Evolutionary conservation across 2,329 filamentous ascomycete species (phyloP).

Genomic region (Sarocladiaceae sp.): DNA sequence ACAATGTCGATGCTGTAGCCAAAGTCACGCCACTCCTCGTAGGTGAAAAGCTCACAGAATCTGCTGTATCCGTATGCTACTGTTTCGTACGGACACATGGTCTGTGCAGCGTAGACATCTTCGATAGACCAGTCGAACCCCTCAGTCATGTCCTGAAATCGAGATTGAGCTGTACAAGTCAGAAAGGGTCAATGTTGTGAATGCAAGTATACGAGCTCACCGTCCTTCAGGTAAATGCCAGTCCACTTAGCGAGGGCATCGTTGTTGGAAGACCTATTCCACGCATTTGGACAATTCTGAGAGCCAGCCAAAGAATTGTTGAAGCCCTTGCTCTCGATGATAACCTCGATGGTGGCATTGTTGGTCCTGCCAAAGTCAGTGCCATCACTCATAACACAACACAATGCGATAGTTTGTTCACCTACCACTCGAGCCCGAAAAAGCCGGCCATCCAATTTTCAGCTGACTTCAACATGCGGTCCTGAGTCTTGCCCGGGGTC

Average conservation of each 20-base stretch:
- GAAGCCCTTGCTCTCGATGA: slow-evolving; percentile 59
- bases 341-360: slow-evolving; percentile 68
- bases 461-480: slow-evolving; percentile 72
- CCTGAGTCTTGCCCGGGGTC: slow-evolving; percentile 51
- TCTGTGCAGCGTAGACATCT: slow-evolving; percentile 65
- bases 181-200: neutral
- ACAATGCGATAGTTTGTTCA: neutral
- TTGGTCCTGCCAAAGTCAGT: slow-evolving; percentile 42
- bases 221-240: slow-evolving; percentile 59
- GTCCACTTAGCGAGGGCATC: slow-evolving; percentile 58
- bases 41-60: slow-evolving; percentile 73
- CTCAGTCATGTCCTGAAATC: slow-evolving; percentile 52
- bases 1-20: slow-evolving; percentile 66
- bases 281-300: slow-evolving; percentile 60
- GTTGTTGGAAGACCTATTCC: slow-evolving; percentile 44
- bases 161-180: slow-evolving; percentile 45
- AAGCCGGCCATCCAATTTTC: slow-evolving; percentile 78
- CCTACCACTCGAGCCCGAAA: slow-evolving; percentile 66
- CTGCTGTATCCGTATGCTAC: slow-evolving; percentile 70
- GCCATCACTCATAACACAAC: neutral
- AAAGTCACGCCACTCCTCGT: slow-evolving; percentile 68
- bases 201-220: slow-evolving; percentile 21
- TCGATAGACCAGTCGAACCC: slow-evolving; percentile 59
- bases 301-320: slow-evolving; percentile 71
- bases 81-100: slow-evolving; percentile 73